Percentiles rank a stretch among this genome's conserved stretches.
Evolutionary conservation across 2,329 filamentous ascomycete species (phyloP).

Genomic region (Aspergillus eucalypticola): DNA sequence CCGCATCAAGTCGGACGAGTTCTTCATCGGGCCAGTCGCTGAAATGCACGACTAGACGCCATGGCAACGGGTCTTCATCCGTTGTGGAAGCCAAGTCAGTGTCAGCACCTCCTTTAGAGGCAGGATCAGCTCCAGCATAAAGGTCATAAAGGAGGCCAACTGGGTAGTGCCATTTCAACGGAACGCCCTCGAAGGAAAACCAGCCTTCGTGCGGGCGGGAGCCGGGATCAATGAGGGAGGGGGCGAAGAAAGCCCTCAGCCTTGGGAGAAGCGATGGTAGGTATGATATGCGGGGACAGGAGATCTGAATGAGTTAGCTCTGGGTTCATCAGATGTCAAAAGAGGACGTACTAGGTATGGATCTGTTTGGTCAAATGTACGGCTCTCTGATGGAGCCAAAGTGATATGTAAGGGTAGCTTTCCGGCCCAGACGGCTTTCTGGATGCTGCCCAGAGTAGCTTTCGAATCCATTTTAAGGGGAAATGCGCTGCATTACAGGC

Average conservation of each 20-base stretch:
- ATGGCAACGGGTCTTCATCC: constrained; percentile 51
- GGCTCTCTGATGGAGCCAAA: constrained; percentile 60
- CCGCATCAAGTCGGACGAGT: constrained; percentile 57
- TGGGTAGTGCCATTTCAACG: constrained; percentile 72
- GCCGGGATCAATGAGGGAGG: constrained; percentile 59
- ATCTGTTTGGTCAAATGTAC: constrained; percentile 60
- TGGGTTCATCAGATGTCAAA: neutral
- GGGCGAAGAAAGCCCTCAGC: constrained; percentile 63
- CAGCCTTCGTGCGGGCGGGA: constrained; percentile 56
- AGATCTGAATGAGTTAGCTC: constrained; percentile 47
- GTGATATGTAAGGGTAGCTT: constrained; percentile 61
- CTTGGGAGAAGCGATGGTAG: constrained; percentile 65
- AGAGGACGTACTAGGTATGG: constrained; percentile 56
- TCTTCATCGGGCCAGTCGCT: constrained; percentile 59
- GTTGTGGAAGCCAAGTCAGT: constrained; percentile 13
- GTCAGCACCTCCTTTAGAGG: constrained; percentile 32
- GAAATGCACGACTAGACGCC: constrained; percentile 65
- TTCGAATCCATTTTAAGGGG: constrained; percentile 27
- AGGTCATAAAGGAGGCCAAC: constrained; percentile 69
- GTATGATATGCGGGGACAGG: constrained; percentile 67
- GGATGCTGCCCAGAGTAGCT: constrained; percentile 34
- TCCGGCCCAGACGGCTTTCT: constrained; percentile 59
- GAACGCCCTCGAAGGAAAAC: constrained; percentile 68
- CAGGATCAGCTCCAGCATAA: constrained; percentile 59
- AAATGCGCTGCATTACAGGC: neutral